Percentiles rank a stretch among this genome's conserved stretches.
phyloP scores from a whole-genome alignment of 805 yeast genomes.

The Saccharomycopsis vini region DNA sequence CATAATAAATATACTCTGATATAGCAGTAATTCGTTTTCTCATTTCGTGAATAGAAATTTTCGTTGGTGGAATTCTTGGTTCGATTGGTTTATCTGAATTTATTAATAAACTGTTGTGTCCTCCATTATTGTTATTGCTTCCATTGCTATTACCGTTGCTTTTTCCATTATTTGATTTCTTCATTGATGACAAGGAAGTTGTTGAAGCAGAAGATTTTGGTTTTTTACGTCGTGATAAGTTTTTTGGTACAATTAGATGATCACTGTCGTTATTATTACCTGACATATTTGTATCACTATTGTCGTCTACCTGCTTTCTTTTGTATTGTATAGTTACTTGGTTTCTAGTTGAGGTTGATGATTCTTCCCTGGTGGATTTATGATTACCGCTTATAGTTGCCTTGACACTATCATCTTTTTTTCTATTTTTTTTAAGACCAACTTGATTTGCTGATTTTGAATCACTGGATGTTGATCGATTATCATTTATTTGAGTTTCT shows the following conservation, averaged over 20 bases:
- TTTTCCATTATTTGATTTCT: not conserved
- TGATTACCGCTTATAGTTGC: not conserved
- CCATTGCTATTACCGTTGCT: not conserved
- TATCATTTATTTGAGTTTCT: not conserved
- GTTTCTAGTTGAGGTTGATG: not conserved
- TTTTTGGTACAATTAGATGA: not conserved
- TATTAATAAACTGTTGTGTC: constrained; percentile 4
- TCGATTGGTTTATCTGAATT: constrained; percentile 54
- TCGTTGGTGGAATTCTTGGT: constrained; percentile 75
- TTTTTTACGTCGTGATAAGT: not conserved
- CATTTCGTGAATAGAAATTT: constrained; percentile 74
- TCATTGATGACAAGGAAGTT: too few species aligned
- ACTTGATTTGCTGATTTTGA: too few species aligned
- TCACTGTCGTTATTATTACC: not conserved
- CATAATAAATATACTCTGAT: constrained; percentile 63
- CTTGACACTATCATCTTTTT: not conserved
- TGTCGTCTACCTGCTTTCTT: not conserved
- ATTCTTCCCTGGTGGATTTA: not conserved
- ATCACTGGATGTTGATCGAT: too few species aligned
- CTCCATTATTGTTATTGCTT: not conserved
- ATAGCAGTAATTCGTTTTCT: constrained; percentile 82
- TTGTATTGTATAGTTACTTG: not conserved
- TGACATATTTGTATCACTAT: not conserved
- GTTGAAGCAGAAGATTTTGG: not conserved
- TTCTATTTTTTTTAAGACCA: not conserved